These are phyloP conservation scores for Leishmania turanica DNA, from an alignment of 208 protist species.

Conservation along the genomic window DNA sequence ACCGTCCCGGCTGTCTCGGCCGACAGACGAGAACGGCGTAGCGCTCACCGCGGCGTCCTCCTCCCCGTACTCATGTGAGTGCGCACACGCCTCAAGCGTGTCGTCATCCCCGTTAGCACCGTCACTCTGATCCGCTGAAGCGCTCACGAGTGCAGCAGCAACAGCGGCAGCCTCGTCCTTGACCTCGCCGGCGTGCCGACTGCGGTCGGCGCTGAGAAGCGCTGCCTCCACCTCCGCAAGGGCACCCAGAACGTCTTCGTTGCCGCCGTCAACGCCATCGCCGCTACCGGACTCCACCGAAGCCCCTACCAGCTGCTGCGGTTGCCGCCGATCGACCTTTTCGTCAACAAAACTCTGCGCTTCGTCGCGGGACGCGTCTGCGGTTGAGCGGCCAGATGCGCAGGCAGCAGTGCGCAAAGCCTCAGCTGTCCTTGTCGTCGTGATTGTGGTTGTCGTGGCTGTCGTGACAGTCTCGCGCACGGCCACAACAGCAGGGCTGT, in stretches of 20 bases:
- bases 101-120: background rate
- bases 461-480: constrained; percentile 14
- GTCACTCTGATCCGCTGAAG: background rate
- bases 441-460: constrained; percentile 17
- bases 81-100: background rate
- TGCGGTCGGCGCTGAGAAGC: background rate
- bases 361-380: background rate
- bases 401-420: too few species aligned
- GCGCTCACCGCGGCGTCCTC: background rate
- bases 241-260: background rate
- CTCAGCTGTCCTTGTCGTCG: background rate
- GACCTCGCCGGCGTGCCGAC: background rate
- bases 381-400: background rate
- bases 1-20: background rate
- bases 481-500: constrained; percentile 2
- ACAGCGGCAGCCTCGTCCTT: background rate
- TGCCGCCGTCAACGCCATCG: background rate
- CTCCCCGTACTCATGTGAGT: background rate
- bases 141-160: background rate
- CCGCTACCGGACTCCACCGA: background rate
- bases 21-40: background rate
- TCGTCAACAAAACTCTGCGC: background rate
- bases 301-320: too few species aligned
- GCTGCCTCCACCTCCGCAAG: constrained; percentile 4
- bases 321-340: background rate